Base-by-base conservation (phyloP, 495 filamentous ascomycete species). In the Hapsidospora chrysogenum region DNA sequence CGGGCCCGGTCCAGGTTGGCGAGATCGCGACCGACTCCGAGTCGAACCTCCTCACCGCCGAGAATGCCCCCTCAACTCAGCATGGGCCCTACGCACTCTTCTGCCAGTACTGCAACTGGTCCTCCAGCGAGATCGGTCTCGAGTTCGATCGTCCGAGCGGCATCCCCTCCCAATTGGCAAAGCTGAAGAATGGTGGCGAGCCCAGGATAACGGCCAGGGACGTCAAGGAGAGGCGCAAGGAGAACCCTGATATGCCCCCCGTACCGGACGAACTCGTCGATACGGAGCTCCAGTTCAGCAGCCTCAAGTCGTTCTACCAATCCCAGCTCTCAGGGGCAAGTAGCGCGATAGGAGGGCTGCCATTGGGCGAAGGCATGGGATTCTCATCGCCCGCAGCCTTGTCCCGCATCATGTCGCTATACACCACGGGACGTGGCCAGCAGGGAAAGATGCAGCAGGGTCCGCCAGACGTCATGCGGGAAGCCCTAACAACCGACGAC, bases 101-200 rank as follows among this genome's bases (percentile, higher is more conserved):
- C 5, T 97, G 89, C 55, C 67, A 71, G 19, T 93, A 89, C 57
- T 97, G 89, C 61, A 66, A 76, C 48, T 97, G 89, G 89, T 84
- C 70, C 44, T 81, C 84, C 4, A 66, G 78, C 13, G 87, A 96
- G 44, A 83, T 92, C 32, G 85, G 80, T 13, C 76, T 95, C 52
- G 72, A 80, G 46, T 87, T 97, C 48, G 81, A 87, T 52, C 92
- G 84, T 44, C 71, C 78, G 2, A 84, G 76, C 33, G 75, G 78
- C 39, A 86, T 96, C 42, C 80, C 79, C 40, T 62, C 63, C n/a
- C 86, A 95, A 50, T 64, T 97, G 2, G 53, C 68, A 1, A 71
- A 68, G 49, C 53, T 72, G 7, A 62, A 57, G 22, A 74, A 75
- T 44, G 70, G 64, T 38, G 68, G 59, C 40, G 45, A 40, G 31